Percentiles rank a stretch among this genome's conserved stretches.
These are phyloP conservation scores for Xylaria sp. DNA, from an alignment of 2,329 filamentous ascomycete species.

Conservation along the genomic window DNA sequence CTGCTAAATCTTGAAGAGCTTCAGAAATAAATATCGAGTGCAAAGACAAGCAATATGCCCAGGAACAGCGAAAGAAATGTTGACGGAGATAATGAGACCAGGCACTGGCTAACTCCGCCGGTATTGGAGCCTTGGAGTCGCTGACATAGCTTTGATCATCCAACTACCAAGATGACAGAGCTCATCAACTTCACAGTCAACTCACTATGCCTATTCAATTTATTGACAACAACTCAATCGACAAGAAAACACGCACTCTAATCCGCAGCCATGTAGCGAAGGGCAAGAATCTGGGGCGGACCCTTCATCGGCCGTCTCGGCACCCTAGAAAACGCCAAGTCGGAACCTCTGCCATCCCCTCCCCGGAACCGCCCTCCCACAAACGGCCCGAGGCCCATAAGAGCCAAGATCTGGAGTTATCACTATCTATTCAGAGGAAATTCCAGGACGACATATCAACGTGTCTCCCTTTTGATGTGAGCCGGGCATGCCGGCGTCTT, in stretches of 20 bases:
- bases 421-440: slow-evolving; percentile 8
- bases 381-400: background rate
- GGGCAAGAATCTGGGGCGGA: slow-evolving; percentile 30
- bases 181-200: background rate
- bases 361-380: background rate
- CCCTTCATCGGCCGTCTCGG: slow-evolving; percentile 20
- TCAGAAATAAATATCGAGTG: no score
- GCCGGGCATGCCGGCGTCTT: slow-evolving; percentile 9
- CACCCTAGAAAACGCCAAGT: background rate
- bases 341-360: background rate
- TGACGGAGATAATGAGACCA: slow-evolving; percentile 3
- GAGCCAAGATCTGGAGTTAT: background rate
- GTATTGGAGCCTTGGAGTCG: background rate
- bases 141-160: background rate
- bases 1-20: no score
- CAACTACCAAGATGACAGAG: background rate
- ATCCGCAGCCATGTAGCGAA: slow-evolving; percentile 33
- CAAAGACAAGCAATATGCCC: no score
- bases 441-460: slow-evolving; percentile 15
- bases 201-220: slow-evolving; percentile 27
- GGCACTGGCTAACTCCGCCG: background rate
- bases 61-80: no score
- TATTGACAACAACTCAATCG: slow-evolving; percentile 26
- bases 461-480: slow-evolving; percentile 16
- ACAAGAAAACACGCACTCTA: slow-evolving; percentile 24